These are phyloP conservation scores for Mortierella sp. DNA, from an alignment of 371 early-diverging fungal species.

Conservation along the genomic window DNA sequence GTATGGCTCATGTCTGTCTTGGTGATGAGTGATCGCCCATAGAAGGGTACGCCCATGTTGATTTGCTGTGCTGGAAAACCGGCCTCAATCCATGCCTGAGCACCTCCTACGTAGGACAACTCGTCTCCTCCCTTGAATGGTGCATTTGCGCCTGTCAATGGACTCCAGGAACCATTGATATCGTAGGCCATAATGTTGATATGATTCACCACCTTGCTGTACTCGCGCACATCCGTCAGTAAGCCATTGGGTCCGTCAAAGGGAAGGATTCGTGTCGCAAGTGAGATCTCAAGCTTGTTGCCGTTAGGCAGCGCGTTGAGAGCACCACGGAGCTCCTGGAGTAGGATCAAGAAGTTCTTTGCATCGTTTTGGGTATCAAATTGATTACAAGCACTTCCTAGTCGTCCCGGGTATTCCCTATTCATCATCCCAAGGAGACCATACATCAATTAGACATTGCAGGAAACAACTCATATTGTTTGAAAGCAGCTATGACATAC, in stretches of 20 bases:
- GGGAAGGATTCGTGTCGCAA: conserved; percentile 77
- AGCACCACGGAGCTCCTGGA: conserved; percentile 72
- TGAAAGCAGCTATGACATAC: conserved; percentile 21
- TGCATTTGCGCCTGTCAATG: conserved; percentile 71
- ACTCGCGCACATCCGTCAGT: conserved; percentile 67
- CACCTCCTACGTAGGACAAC: conserved; percentile 32
- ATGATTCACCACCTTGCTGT: conserved; percentile 66
- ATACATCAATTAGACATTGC: not conserved
- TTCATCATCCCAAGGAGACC: too few species aligned
- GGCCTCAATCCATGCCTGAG: conserved; percentile 63
- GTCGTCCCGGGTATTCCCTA: conserved; percentile 88
- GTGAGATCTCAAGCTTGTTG: conserved; percentile 68
- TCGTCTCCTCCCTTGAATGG: conserved; percentile 58
- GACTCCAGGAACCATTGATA: conserved; percentile 61
- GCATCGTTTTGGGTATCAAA: conserved; percentile 62
- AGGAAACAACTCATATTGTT: too few species aligned
- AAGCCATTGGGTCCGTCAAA: conserved; percentile 66
- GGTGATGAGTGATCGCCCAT: conserved; percentile 63
- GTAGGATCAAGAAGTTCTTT: conserved; percentile 66
- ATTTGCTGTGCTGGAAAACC: conserved; percentile 70
- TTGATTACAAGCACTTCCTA: conserved; percentile 76
- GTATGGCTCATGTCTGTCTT: conserved; percentile 28
- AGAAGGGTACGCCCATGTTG: conserved; percentile 71
- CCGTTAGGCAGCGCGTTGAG: conserved; percentile 58
- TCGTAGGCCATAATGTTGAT: conserved; percentile 71